Evolutionary conservation across 2,329 filamentous ascomycete genomes (phyloP).

Genomic region (Paraphoma sp.): DNA sequence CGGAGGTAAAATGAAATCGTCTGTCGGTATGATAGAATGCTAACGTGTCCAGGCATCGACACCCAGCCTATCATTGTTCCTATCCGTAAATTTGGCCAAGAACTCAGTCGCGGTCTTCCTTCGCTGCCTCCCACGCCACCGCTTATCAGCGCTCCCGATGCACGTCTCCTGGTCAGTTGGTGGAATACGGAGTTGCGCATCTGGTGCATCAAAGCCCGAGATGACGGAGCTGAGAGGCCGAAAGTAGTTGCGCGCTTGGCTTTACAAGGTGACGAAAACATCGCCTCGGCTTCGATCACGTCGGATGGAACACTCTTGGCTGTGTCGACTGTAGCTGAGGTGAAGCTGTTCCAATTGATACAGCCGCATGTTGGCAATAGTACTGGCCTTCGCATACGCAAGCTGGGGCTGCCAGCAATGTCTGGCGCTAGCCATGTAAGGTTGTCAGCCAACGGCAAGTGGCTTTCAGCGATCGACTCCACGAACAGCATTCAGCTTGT

Average conservation of each 20-base stretch:
- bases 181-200: conserved; percentile 89
- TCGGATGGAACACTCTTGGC: conserved; percentile 74
- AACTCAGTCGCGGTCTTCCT: conserved; percentile 83
- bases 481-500: conserved; percentile 55
- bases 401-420: conserved; percentile 68
- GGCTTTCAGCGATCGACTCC: conserved; percentile 65
- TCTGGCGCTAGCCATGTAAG: conserved; percentile 74
- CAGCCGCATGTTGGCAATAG: conserved; percentile 58
- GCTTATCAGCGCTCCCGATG: conserved; percentile 73
- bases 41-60: conserved; percentile 71
- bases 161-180: conserved; percentile 84
- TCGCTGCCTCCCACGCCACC: conserved; percentile 81
- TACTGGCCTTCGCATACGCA: conserved; percentile 73
- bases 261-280: conserved; percentile 74
- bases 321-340: conserved; percentile 74
- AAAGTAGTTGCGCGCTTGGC: conserved; percentile 50
- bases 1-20: conserved; percentile 68
- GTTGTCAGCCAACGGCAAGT: conserved; percentile 73
- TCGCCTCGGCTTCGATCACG: conserved; percentile 77
- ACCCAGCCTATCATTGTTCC: conserved; percentile 83
- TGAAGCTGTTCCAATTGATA: conserved; percentile 78
- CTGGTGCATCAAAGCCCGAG: conserved; percentile 69
- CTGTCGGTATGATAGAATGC: background rate
- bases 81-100: conserved; percentile 75
- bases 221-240: conserved; percentile 53